Evolutionary conservation across 306 rosid species (phyloP).

Genomic region (Trifolium fragiferum): DNA sequence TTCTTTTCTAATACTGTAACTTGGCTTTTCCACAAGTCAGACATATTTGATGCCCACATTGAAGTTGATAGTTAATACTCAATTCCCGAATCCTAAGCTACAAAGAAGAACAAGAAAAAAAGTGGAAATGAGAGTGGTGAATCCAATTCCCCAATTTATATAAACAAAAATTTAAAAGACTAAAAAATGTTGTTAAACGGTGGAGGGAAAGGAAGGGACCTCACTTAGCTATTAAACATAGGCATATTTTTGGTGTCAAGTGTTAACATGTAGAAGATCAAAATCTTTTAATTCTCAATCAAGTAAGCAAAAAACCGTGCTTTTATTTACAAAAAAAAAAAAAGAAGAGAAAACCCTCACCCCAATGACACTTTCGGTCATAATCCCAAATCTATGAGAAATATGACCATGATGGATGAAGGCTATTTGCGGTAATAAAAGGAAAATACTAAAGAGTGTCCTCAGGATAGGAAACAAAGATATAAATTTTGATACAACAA

Average conservation of each 20-base stretch:
- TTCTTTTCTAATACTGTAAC: background rate
- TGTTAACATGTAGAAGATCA: background rate
- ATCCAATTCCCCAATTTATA: slow-evolving; percentile 55
- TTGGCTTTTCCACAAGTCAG: slow-evolving; percentile 48
- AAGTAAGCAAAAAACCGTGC: background rate
- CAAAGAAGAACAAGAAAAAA: slow-evolving; percentile 35
- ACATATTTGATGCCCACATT: slow-evolving; percentile 39
- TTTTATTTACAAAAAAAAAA: background rate
- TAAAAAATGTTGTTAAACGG: slow-evolving; percentile 23
- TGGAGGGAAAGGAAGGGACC: slow-evolving; percentile 53
- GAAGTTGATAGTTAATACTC: slow-evolving; percentile 49
- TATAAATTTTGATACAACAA: background rate
- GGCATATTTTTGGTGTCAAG: background rate
- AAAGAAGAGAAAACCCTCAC: no score
- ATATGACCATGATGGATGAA: background rate
- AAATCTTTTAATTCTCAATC: slow-evolving; percentile 5
- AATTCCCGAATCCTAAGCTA: slow-evolving; percentile 50
- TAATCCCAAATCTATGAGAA: background rate
- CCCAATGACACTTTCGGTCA: no score
- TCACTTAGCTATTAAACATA: slow-evolving; percentile 12
- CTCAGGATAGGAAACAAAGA: no score
- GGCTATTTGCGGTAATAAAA: background rate
- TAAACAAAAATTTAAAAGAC: slow-evolving; percentile 35
- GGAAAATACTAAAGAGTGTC: no score
- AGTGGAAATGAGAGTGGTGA: slow-evolving; percentile 53